Conservation (phyloP, 2,329 filamentous ascomycete species). For the Nemania serpens region DNA sequence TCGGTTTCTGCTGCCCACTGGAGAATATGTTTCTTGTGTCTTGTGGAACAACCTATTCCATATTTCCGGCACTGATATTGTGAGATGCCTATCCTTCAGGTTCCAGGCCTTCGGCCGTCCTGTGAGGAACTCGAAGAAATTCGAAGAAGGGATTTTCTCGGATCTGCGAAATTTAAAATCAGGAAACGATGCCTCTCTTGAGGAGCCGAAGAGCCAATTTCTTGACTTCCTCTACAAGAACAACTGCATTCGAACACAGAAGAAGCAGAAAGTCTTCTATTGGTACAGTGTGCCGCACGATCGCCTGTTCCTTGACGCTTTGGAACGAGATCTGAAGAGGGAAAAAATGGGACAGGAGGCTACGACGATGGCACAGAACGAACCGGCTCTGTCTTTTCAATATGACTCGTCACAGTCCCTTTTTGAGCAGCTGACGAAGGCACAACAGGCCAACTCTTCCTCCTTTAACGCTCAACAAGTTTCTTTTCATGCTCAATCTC, state of each 20-base stretch:
- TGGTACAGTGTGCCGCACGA: conserved; percentile 99
- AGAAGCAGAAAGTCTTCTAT: conserved; percentile 99
- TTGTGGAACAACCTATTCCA: conserved; percentile 99
- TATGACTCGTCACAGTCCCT: conserved; percentile 99
- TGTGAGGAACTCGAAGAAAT: conserved; percentile 99
- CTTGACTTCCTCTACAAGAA: conserved; percentile 99
- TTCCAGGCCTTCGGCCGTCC: conserved; percentile 98
- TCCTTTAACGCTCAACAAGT: conserved; percentile 84
- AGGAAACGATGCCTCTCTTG: conserved; percentile 94
- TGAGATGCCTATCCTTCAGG: conserved; percentile 94
- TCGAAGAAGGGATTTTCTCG: conserved; percentile 99
- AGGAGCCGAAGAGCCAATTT: conserved; percentile 98
- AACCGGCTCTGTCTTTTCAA: conserved; percentile 96
- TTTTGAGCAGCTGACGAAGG: conserved; percentile 99
- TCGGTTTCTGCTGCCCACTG: conserved; percentile 91
- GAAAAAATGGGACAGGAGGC: conserved; percentile 99
- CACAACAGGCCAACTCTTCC: conserved; percentile 97
- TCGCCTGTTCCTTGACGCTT: conserved; percentile 92
- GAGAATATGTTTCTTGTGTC: conserved; percentile 98
- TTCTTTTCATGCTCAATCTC: conserved; percentile 71
- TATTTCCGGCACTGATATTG: conserved; percentile 98
- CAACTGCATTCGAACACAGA: conserved; percentile 99
- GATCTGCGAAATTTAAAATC: conserved; percentile 98
- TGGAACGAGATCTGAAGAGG: conserved; percentile 96
- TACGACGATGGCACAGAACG: conserved; percentile 91